Conservation (phyloP, 306 rosid genomes). For the Glycine soja region DNA sequence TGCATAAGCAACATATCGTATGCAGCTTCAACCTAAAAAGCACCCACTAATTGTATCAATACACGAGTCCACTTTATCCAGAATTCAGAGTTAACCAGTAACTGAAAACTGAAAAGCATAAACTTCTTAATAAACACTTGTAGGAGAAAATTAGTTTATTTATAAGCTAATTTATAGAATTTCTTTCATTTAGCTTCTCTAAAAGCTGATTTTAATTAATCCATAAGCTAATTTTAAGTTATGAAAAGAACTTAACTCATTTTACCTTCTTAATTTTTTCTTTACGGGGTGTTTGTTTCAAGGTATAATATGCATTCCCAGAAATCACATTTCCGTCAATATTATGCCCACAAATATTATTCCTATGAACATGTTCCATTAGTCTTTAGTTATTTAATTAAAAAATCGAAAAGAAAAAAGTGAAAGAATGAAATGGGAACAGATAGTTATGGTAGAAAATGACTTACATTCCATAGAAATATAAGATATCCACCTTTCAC, state of each 20-base stretch:
- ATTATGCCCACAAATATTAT: too few species aligned
- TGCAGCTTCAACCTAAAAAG: conserved; percentile 91
- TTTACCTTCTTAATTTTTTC: background rate
- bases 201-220: background rate
- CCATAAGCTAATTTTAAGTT: background rate
- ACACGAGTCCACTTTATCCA: conserved; percentile 17
- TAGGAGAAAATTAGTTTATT: too few species aligned
- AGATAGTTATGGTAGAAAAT: too few species aligned
- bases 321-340: too few species aligned
- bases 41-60: conserved; percentile 27
- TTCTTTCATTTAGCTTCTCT: background rate
- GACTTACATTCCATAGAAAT: too few species aligned
- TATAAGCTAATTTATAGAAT: too few species aligned
- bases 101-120: background rate
- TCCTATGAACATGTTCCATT: too few species aligned
- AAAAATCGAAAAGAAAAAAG: too few species aligned
- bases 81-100: conserved; percentile 24
- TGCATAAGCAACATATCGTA: conserved; percentile 96
- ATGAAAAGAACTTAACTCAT: background rate
- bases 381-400: too few species aligned
- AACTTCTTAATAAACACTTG: too few species aligned
- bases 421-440: too few species aligned
- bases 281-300: background rate
- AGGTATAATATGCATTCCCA: background rate
- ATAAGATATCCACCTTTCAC: too few species aligned